A percentile compares a stretch with the other conserved stretches of the same genome.
Conservation (phyloP, 1,139 yeast species). For the Diutina ranongensis region DNA sequence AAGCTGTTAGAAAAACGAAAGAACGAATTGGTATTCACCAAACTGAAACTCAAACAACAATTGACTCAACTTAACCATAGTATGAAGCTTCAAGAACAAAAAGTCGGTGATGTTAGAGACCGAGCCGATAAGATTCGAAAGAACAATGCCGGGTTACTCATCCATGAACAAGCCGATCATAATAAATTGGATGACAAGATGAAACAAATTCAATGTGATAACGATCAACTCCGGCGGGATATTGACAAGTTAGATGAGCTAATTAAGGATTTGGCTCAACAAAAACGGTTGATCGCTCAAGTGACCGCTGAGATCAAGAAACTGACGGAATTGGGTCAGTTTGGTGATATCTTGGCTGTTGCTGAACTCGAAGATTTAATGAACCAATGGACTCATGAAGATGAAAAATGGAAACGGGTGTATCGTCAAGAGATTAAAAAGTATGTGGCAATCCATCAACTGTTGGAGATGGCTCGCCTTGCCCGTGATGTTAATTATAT, state of each 20-base stretch:
- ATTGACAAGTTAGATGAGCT: conserved; percentile 19
- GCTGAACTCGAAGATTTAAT: conserved; percentile 6
- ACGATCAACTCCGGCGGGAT: conserved; percentile 12
- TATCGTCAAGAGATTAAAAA: conserved; percentile 22
- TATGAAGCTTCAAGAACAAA: conserved; percentile 12
- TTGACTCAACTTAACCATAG: conserved; percentile 16
- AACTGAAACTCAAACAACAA: conserved; percentile 22
- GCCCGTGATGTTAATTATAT: conserved; percentile 19
- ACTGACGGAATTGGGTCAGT: neutral
- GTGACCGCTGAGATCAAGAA: neutral
- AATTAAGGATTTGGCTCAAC: conserved; percentile 13
- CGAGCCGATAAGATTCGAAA: conserved; percentile 18
- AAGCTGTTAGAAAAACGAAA: conserved; percentile 23
- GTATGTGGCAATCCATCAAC: conserved; percentile 21
- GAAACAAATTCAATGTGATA: conserved; percentile 9
- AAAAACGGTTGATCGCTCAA: conserved; percentile 18
- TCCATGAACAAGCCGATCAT: conserved; percentile 16
- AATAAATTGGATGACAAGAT: conserved; percentile 13
- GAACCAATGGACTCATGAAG: conserved; percentile 17
- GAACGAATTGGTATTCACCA: conserved; percentile 20
- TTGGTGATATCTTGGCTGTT: conserved; percentile 5
- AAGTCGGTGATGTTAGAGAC: conserved; percentile 16
- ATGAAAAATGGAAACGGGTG: conserved; percentile 23
- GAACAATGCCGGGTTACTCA: conserved; percentile 15
- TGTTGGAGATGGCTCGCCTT: conserved; percentile 21